Base-by-base conservation (phyloP, 192 early-diverging fungal species). In the Coemansia javaensis region DNA sequence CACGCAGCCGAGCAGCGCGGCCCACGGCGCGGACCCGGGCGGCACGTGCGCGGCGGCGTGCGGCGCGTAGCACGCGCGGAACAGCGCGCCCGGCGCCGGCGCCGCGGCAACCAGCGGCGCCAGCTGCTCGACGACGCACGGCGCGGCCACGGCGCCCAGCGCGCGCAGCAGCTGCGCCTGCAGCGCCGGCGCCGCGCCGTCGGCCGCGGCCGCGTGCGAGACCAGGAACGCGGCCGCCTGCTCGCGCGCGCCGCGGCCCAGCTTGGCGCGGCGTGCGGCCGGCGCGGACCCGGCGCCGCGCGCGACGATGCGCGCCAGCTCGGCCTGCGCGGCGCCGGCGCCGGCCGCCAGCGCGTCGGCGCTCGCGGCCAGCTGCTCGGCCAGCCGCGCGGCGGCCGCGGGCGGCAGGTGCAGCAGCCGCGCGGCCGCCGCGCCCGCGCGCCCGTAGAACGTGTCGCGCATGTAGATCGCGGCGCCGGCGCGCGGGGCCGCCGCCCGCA, bases 381-480 rank as follows among this genome's bases (percentile, higher is more conserved):
- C 70, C 34, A 90, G 65, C 33, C 64, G 57, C 7, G 59, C 50
- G 7, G 71, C 68, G 1, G 73, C 55, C 7, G 55, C 68, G 3
- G 66, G 32, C 0, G 70, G 79, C 40, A 89, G 46, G 53, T 85
- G 82, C 59, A 81, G 61, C 34, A 89, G 77, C 11, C 58, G 44
- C 13, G 44, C 49, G 17, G 71, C 48, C 10, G 58, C 40, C 21
- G 20, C 15, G 7, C 40, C 40, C n/a, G 28, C 7, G 7, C 28
- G 28, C 10, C 83, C 82, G 49, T 87, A 89, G 25, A 88, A 73
- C 30, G 41, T 54, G 32, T 82, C 81, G 43, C 77, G 69, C 13
- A 68, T 78, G 70, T 81, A 82, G 32, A 84, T 79, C 27, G 47
- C 34, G 17, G 42, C 37, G 51, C 25, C 14, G 42, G 32, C 18